Percentiles rank a stretch among this genome's conserved stretches.
Evolutionary conservation across 352 stramenopile genomes (phyloP).

Genomic region (Globisporangium emineosum): DNA sequence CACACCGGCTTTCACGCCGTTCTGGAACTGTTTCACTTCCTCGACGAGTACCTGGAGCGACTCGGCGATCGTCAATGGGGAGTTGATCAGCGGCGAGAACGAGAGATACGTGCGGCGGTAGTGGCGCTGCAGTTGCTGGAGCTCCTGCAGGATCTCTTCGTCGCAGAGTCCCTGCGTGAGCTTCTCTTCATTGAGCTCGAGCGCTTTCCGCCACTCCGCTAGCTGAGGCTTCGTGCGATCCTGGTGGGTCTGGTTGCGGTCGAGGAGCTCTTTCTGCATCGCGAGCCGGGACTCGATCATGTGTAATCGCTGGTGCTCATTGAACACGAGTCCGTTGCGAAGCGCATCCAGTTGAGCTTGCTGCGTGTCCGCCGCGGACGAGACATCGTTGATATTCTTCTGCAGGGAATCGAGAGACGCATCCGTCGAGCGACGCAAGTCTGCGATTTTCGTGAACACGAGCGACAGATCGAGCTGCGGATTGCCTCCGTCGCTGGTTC

Average conservation of each 20-base stretch:
- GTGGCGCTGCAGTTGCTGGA: slow-evolving; percentile 61
- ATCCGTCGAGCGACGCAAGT: slow-evolving; percentile 60
- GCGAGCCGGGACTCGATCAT: slow-evolving; percentile 51
- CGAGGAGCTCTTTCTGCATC: slow-evolving; percentile 68
- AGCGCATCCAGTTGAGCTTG: slow-evolving; percentile 55
- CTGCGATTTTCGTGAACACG: slow-evolving; percentile 77
- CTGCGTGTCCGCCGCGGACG: slow-evolving; percentile 34
- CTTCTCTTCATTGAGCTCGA: slow-evolving; percentile 67
- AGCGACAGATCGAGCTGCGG: slow-evolving; percentile 67
- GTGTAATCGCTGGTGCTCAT: slow-evolving; percentile 52
- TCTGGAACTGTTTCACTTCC: slow-evolving; percentile 56
- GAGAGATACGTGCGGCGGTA: slow-evolving; percentile 62
- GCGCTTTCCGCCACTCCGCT: slow-evolving; percentile 59
- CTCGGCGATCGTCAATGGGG: slow-evolving; percentile 54
- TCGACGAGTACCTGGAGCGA: slow-evolving; percentile 52
- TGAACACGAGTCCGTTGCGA: slow-evolving; percentile 47
- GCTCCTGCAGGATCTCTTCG: slow-evolving; percentile 53
- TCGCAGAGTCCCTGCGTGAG: slow-evolving; percentile 47
- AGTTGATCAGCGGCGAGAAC: slow-evolving; percentile 56
- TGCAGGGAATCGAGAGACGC: slow-evolving; percentile 54
- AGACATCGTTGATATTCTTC: slow-evolving; percentile 41
- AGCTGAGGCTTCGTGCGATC: slow-evolving; percentile 64
- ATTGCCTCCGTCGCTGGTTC: slow-evolving; percentile 10
- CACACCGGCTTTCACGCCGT: slow-evolving; percentile 42
- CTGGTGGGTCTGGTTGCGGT: slow-evolving; percentile 66